Evolutionary conservation across 1,284 basidiomycete species (phyloP), one percentile per base, ranked within the genome.

Genomic region (Schizopora paradoxa): DNA sequence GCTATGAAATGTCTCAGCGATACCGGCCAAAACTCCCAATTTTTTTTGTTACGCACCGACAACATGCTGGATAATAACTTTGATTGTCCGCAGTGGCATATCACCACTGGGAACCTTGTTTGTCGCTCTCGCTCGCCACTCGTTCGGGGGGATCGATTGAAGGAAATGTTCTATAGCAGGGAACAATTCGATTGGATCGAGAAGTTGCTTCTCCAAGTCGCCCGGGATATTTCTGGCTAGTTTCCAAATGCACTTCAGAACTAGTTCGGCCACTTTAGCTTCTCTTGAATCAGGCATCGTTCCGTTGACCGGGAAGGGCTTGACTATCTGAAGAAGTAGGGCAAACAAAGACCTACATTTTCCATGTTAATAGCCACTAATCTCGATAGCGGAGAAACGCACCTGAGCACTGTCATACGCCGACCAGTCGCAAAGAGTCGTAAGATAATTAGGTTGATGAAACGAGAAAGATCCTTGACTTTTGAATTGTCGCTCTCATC

Each of bases 201-300:
- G 72, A 22, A 81, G 74, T 5, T 79, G 73, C 45, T 91, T 87
- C 52, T 79, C 78, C 36, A 99, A 73, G 61, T 95, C 91, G 56
- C 92, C 86, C 11, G 93, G 92, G 37, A 98, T 89, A 54, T 91
- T 92, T 55, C 95, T 81, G 6, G 93, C 93, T 43, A 98, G 72
- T 68, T 99, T 99, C 96, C 96, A 99, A 26, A 99, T 80, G 65
- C 96, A 99, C 72, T 99, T 99, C 57, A 99, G 73, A 23, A 99
- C 89, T 25, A 99, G 75, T 63, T 99, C 96, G 5, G 94, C 93
- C 39, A 98, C 92, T 59, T 89, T 91, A 1, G 91, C 81, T 56
- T 89, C 83, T 55, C 87, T 84, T 2, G 87, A 82, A 36, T 89
- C 83, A 1, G 75, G 59, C 34, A 69, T 65, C 19, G 80, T 86